Evolutionary conservation across 129 eudicot species (phyloP).

Genomic region (Artemisia annua): DNA sequence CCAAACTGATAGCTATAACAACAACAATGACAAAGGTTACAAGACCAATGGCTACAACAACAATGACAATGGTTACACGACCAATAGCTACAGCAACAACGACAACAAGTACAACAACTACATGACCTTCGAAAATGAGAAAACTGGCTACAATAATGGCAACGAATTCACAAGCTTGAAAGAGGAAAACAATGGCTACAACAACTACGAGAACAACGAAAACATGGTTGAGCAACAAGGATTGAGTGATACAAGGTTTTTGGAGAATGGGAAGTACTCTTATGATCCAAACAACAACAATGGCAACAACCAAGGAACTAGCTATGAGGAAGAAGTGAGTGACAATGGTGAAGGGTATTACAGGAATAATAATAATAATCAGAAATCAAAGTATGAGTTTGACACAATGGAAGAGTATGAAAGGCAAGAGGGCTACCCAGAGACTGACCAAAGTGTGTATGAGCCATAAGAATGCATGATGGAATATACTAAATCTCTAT

Average conservation of each 20-base stretch:
- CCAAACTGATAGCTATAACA: background rate
- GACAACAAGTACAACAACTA: slow-evolving; percentile 10
- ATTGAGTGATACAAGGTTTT: slow-evolving; percentile 59
- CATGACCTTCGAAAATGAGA: slow-evolving; percentile 24
- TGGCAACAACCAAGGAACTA: slow-evolving; percentile 25
- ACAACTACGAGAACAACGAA: slow-evolving; percentile 20
- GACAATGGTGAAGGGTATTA: slow-evolving; percentile 44
- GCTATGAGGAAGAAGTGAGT: slow-evolving; percentile 33
- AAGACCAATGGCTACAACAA: background rate
- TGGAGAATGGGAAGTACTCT: slow-evolving; percentile 53
- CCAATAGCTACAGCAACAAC: slow-evolving; percentile 22
- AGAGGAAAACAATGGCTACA: slow-evolving; percentile 24
- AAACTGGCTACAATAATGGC: slow-evolving; percentile 34
- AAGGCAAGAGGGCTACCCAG: slow-evolving; percentile 53
- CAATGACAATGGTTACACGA: too few species aligned
- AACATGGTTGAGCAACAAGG: slow-evolving; percentile 46
- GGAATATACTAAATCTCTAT: slow-evolving; percentile 3
- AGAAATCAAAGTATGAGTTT: slow-evolving; percentile 53
- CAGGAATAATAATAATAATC: slow-evolving; percentile 29
- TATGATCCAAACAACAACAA: slow-evolving; percentile 27
- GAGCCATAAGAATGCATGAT: slow-evolving; percentile 27
- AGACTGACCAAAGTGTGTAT: slow-evolving; percentile 16
- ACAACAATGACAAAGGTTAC: slow-evolving; percentile 6
- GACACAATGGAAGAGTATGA: slow-evolving; percentile 79
- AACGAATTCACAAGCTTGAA: slow-evolving; percentile 22